Percentiles rank a stretch among this genome's conserved stretches.
phyloP scores from a whole-genome alignment of 2,329 filamentous ascomycete species.

The Phialemoniopsis sp. region DNA sequence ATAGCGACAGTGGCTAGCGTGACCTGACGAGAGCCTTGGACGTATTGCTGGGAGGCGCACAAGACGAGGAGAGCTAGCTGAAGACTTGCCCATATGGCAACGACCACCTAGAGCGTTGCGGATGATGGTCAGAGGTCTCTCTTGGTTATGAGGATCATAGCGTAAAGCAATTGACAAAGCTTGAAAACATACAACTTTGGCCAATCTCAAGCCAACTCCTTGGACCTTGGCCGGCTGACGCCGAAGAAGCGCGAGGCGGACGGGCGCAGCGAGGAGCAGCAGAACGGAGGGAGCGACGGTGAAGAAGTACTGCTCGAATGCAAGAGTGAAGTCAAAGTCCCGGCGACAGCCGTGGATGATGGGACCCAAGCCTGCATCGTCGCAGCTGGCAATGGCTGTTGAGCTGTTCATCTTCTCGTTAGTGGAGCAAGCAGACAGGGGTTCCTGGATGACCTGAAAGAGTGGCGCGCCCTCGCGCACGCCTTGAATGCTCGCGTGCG shows the following conservation, averaged over 20 bases:
- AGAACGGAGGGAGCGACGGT: conserved; percentile 21
- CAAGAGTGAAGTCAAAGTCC: conserved; percentile 41
- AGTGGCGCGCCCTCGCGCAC: too few relatives aligned
- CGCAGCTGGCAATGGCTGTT: too few relatives aligned
- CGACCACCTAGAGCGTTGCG: conserved; percentile 11
- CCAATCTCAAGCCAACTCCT: conserved; percentile 14
- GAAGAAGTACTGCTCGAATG: conserved; percentile 35
- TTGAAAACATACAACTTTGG: conserved; percentile 19
- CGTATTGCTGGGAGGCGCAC: conserved; percentile 18
- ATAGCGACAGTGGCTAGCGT: conserved; percentile 24
- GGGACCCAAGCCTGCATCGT: too few relatives aligned
- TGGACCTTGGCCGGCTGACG: conserved; percentile 18
- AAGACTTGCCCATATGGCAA: conserved; percentile 19
- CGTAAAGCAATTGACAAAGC: background rate
- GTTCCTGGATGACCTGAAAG: too few relatives aligned
- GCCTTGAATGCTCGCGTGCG: too few relatives aligned
- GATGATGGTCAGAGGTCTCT: too few relatives aligned
- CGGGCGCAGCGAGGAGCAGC: conserved; percentile 22
- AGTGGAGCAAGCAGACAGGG: too few relatives aligned
- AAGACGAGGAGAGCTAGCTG: conserved; percentile 26
- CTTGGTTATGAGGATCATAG: too few relatives aligned
- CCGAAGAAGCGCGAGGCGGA: conserved; percentile 21
- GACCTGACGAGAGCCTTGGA: conserved; percentile 14
- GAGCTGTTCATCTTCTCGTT: too few relatives aligned
- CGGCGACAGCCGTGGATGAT: too few relatives aligned